phyloP scores from a whole-genome alignment of 2,329 filamentous ascomycete genomes.

The Beauveria medogensis region DNA sequence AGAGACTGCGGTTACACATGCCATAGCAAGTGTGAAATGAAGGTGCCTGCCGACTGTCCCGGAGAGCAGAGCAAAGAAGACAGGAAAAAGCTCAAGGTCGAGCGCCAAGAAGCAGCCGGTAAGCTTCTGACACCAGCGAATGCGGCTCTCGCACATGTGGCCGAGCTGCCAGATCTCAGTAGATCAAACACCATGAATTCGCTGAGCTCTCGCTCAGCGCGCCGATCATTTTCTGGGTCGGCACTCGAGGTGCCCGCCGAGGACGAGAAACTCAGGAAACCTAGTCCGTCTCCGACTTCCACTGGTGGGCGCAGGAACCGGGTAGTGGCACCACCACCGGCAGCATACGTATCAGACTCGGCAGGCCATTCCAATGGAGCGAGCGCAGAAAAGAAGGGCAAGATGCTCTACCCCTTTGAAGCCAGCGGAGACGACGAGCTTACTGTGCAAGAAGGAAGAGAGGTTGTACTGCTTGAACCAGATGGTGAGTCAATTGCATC shows the following conservation, averaged over 20 bases:
- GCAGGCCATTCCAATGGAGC: conserved; percentile 40
- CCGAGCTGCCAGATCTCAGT: conserved; percentile 60
- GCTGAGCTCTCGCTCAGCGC: conserved; percentile 73
- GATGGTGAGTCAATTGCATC: conserved; percentile 60
- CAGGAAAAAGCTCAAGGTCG: conserved; percentile 83
- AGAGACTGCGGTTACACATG: conserved; percentile 96
- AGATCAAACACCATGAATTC: conserved; percentile 87
- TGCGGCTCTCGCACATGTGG: conserved; percentile 32
- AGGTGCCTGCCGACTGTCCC: conserved; percentile 90
- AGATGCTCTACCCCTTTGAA: conserved; percentile 85
- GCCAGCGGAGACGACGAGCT: conserved; percentile 75
- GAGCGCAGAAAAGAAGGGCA: conserved; percentile 49
- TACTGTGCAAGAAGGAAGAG: conserved; percentile 67
- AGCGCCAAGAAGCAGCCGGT: conserved; percentile 73
- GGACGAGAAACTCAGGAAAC: background rate
- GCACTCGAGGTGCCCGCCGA: conserved; percentile 26
- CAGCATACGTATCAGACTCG: conserved; percentile 67
- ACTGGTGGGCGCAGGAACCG: conserved; percentile 49
- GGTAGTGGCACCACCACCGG: conserved; percentile 79
- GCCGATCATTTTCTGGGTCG: conserved; percentile 64
- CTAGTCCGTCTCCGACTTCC: conserved; percentile 9
- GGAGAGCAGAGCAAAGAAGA: conserved; percentile 92
- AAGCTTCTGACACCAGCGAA: conserved; percentile 43
- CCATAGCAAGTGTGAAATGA: conserved; percentile 98
- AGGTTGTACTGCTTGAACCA: conserved; percentile 70